These are phyloP conservation scores for Hemileccinum impolitum DNA, from an alignment of 768 basidiomycete genomes.

Conservation along the genomic window DNA sequence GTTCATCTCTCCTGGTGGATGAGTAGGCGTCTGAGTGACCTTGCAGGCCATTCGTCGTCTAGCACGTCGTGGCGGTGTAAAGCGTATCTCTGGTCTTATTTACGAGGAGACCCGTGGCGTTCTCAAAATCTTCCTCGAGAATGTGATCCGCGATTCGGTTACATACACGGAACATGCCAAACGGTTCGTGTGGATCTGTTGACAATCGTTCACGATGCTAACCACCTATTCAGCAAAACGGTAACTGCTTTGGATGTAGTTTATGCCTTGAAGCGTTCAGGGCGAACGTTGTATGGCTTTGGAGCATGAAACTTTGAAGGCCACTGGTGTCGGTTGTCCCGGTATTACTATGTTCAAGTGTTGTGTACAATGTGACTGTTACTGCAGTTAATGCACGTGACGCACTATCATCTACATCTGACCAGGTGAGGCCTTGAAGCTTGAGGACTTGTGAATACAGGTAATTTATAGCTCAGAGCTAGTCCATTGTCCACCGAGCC, in stretches of 20 bases:
- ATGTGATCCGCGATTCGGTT: constrained; percentile 79
- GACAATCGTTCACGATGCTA: not conserved
- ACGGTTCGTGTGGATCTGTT: constrained; percentile 33
- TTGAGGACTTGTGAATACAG: too few species aligned
- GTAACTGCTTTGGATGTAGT: constrained; percentile 85
- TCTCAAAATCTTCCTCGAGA: constrained; percentile 86
- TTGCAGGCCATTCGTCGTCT: constrained; percentile 76
- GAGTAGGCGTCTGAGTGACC: constrained; percentile 54
- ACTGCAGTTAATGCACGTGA: too few species aligned
- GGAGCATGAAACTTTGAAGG: constrained; percentile 56
- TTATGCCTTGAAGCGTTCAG: constrained; percentile 70
- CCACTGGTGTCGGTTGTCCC: not conserved
- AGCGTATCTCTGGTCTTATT: constrained; percentile 86
- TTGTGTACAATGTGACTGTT: too few species aligned
- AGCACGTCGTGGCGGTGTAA: constrained; percentile 89
- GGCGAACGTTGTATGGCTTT: constrained; percentile 79
- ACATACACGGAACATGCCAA: constrained; percentile 94
- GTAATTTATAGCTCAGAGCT: not conserved
- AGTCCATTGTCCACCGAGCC: not conserved
- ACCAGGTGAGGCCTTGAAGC: too few species aligned
- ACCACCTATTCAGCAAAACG: constrained; percentile 46
- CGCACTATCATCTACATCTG: too few species aligned
- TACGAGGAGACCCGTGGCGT: constrained; percentile 93
- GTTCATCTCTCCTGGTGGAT: constrained; percentile 21
- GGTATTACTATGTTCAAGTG: too few species aligned